Evolutionary conservation across 192 early-diverging fungal genomes (phyloP).

Genomic region (Backusella circina): DNA sequence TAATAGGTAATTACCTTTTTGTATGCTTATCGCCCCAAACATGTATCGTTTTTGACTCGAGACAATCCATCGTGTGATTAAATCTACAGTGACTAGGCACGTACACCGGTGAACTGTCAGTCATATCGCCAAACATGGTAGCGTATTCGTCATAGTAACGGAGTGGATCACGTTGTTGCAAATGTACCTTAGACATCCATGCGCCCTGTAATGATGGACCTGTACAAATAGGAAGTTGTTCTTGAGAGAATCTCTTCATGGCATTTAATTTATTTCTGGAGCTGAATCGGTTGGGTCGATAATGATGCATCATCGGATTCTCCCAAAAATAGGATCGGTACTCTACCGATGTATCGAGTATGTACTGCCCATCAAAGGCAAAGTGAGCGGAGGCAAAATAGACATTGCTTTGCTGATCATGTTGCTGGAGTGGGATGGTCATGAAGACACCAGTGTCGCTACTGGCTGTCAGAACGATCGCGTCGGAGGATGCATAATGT

Average conservation of each 20-base stretch:
- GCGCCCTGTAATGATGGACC: not conserved
- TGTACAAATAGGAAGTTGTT: not conserved
- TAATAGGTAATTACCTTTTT: conserved; percentile 8
- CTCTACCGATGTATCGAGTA: conserved; percentile 7
- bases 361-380: conserved; percentile 10
- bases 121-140: not conserved
- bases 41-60: conserved; percentile 17
- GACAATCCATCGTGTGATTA: not conserved
- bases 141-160: conserved; percentile 4
- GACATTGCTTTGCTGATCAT: conserved; percentile 14
- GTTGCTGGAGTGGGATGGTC: conserved; percentile 13
- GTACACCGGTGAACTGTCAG: not conserved
- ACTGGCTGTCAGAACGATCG: conserved; percentile 7
- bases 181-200: conserved; percentile 5
- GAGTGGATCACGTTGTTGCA: not conserved
- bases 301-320: conserved; percentile 13
- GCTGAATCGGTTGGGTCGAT: conserved; percentile 17
- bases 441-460: not conserved
- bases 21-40: conserved; percentile 28
- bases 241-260: not conserved
- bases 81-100: conserved; percentile 1
- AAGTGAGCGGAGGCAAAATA: conserved; percentile 21
- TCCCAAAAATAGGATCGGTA: conserved; percentile 33
- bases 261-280: conserved; percentile 18
- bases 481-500: conserved; percentile 13